Conservation (phyloP, 2,329 filamentous ascomycete species). For the Claviceps quebecensis region DNA sequence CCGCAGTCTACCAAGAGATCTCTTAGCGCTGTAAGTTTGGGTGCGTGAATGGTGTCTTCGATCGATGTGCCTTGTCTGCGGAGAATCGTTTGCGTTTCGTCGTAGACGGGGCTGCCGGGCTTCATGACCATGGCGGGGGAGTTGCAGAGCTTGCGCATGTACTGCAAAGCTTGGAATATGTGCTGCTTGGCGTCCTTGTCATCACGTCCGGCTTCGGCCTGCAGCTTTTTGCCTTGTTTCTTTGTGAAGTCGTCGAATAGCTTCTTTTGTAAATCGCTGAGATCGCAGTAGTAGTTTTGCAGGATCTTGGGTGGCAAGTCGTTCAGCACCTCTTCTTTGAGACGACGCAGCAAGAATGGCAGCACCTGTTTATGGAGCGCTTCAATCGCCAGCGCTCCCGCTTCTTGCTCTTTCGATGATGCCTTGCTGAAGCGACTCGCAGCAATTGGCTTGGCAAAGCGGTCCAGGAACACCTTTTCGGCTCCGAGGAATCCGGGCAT, state of each 20-base stretch:
- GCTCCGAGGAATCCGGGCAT: slow-evolving; percentile 97
- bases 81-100: slow-evolving; percentile 70
- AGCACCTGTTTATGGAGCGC: slow-evolving; percentile 97
- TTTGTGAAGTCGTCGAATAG: slow-evolving; percentile 94
- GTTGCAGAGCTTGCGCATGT: slow-evolving; percentile 99
- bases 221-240: slow-evolving; percentile 80
- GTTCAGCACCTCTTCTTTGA: slow-evolving; percentile 95
- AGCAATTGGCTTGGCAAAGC: slow-evolving; percentile 89
- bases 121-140: slow-evolving; percentile 95
- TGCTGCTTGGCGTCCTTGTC: slow-evolving; percentile 95
- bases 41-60: slow-evolving; percentile 76
- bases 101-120: slow-evolving; percentile 79
- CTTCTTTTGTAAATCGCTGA: slow-evolving; percentile 86
- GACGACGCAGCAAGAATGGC: slow-evolving; percentile 84
- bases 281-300: slow-evolving; percentile 98
- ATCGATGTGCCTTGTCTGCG: slow-evolving; percentile 66
- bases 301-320: slow-evolving; percentile 96
- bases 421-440: slow-evolving; percentile 93
- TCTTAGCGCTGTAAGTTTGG: slow-evolving; percentile 78
- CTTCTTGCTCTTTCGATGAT: slow-evolving; percentile 95
- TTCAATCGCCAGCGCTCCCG: slow-evolving; percentile 88
- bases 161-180: slow-evolving; percentile 97
- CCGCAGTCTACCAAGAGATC: slow-evolving; percentile 97
- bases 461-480: slow-evolving; percentile 87
- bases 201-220: slow-evolving; percentile 66